A percentile compares a stretch with the other conserved stretches of the same genome.
These are phyloP conservation scores for Flaveria linearis DNA, from an alignment of 129 eudicot genomes.

Conservation along the genomic window DNA sequence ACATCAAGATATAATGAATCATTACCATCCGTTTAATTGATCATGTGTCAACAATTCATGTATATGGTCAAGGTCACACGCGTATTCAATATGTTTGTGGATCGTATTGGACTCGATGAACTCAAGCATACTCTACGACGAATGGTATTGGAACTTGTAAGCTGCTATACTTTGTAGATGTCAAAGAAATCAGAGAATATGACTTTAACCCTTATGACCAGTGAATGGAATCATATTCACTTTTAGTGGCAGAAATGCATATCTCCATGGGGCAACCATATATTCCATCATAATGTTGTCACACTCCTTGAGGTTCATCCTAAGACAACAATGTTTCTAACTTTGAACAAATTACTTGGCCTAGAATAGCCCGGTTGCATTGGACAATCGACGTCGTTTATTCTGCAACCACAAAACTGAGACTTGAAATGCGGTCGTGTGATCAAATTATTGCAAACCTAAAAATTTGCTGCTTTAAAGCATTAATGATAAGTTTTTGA, in stretches of 20 bases:
- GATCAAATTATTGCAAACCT: slow-evolving; percentile 4
- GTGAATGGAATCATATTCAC: slow-evolving; percentile 38
- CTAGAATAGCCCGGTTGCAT: slow-evolving; percentile 13
- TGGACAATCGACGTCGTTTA: slow-evolving; percentile 2
- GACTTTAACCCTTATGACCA: slow-evolving; percentile 24
- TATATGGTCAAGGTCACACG: slow-evolving; percentile 1
- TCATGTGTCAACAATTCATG: background rate
- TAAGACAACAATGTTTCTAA: slow-evolving; percentile 21
- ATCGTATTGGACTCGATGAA: background rate
- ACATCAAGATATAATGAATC: too few relatives aligned
- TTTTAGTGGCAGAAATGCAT: slow-evolving; percentile 39
- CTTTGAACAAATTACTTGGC: slow-evolving; percentile 31
- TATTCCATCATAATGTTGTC: slow-evolving; percentile 36
- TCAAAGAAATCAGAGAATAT: slow-evolving; percentile 28
- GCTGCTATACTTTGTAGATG: slow-evolving; percentile 3
- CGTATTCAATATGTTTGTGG: slow-evolving; percentile 1
- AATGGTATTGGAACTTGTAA: too few relatives aligned
- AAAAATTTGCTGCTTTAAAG: too few relatives aligned
- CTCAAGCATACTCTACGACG: background rate
- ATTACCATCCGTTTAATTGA: background rate
- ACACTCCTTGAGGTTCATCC: slow-evolving; percentile 30
- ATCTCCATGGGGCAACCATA: slow-evolving; percentile 25
- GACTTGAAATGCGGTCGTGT: background rate
- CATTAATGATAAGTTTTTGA: too few relatives aligned
- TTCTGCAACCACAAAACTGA: slow-evolving; percentile 7